Conservation (phyloP, 2,329 filamentous ascomycete genomes). For the Sphaerostilbella broomeana region DNA sequence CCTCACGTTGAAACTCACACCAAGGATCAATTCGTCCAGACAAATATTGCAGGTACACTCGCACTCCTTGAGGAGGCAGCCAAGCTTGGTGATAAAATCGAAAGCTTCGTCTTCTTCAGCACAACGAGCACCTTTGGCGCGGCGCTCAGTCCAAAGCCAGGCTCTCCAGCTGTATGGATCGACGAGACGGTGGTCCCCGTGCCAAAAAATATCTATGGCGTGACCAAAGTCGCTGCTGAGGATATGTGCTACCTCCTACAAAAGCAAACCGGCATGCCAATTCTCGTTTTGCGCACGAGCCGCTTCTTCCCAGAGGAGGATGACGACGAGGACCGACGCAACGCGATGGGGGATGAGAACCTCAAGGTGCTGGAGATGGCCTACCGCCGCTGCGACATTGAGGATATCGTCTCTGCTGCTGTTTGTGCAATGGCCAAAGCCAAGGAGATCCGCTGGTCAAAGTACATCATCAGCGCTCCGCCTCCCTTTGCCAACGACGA, state of each 20-base stretch:
- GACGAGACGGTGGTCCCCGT: constrained; percentile 33
- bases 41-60: constrained; percentile 39
- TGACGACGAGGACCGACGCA: constrained; percentile 36
- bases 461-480: constrained; percentile 39
- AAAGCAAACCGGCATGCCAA: constrained; percentile 31
- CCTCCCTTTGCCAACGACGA: constrained; percentile 31
- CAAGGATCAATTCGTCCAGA: constrained; percentile 37
- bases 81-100: constrained; percentile 18
- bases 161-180: constrained; percentile 38
- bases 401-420: constrained; percentile 37
- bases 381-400: constrained; percentile 38
- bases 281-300: constrained; percentile 39
- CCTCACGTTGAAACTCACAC: constrained; percentile 40
- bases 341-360: constrained; percentile 34
- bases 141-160: constrained; percentile 31
- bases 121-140: constrained; percentile 41
- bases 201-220: constrained; percentile 44
- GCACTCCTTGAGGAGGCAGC: constrained; percentile 35
- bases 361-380: constrained; percentile 43
- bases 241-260: constrained; percentile 39
- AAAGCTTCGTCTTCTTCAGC: constrained; percentile 39
- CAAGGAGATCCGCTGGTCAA: constrained; percentile 28
- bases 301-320: constrained; percentile 45
- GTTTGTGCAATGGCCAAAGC: constrained; percentile 33
- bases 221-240: constrained; percentile 43